These are phyloP conservation scores for Neobulgaria alba DNA, from an alignment of 2,329 filamentous ascomycete species.

Conservation along the genomic window DNA sequence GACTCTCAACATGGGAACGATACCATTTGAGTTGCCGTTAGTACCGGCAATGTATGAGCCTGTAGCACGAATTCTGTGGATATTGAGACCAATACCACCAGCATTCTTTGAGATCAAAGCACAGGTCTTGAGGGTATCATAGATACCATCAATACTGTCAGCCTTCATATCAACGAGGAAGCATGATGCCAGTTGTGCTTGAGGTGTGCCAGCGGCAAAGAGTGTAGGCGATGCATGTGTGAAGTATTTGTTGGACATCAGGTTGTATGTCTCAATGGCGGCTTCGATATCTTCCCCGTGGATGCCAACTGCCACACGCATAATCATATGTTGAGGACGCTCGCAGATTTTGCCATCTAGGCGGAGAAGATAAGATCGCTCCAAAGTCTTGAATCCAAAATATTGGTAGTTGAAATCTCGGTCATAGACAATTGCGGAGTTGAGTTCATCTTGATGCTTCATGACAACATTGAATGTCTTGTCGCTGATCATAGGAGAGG, in stretches of 20 bases:
- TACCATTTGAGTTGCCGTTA: slow-evolving; percentile 95
- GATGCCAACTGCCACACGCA: slow-evolving; percentile 96
- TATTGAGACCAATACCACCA: slow-evolving; percentile 93
- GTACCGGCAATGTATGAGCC: slow-evolving; percentile 97
- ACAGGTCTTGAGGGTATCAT: slow-evolving; percentile 97
- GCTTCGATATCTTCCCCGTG: slow-evolving; percentile 92
- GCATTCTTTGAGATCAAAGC: slow-evolving; percentile 99
- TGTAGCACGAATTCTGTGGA: slow-evolving; percentile 93
- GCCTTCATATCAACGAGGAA: slow-evolving; percentile 99
- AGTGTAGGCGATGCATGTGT: slow-evolving; percentile 96
- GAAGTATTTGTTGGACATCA: slow-evolving; percentile 98
- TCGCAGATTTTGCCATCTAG: slow-evolving; percentile 94
- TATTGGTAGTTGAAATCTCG: slow-evolving; percentile 99
- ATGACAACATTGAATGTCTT: slow-evolving; percentile 87
- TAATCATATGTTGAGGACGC: slow-evolving; percentile 98
- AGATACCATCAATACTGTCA: slow-evolving; percentile 98
- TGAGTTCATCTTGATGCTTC: slow-evolving; percentile 92
- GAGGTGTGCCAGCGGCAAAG: slow-evolving; percentile 94
- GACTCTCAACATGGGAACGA: slow-evolving; percentile 95
- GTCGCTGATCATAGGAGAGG: slow-evolving; percentile 91
- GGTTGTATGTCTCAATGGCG: slow-evolving; percentile 94
- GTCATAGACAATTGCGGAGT: slow-evolving; percentile 98
- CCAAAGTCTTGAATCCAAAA: slow-evolving; percentile 98
- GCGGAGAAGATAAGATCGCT: slow-evolving; percentile 94
- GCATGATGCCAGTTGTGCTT: slow-evolving; percentile 92